A percentile compares a stretch with the other conserved stretches of the same genome.
These are phyloP conservation scores for Mortierella sp. DNA, from an alignment of 371 early-diverging fungal species.

Conservation along the genomic window DNA sequence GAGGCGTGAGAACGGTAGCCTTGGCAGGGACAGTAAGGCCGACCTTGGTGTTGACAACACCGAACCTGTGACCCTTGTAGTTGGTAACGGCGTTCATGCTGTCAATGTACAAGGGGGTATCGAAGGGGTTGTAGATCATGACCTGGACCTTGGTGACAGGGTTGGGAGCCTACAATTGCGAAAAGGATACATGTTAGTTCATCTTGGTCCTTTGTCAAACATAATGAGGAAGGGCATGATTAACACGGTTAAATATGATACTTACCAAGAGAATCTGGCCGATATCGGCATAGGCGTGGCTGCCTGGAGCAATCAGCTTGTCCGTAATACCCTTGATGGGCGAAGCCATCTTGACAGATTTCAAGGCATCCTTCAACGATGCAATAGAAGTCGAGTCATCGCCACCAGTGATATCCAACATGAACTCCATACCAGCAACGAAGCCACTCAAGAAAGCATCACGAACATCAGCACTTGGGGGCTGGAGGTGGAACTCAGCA, in stretches of 20 bases:
- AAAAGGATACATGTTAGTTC: background rate
- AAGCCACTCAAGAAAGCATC: slow-evolving; percentile 44
- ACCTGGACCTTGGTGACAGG: slow-evolving; percentile 54
- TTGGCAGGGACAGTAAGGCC: slow-evolving; percentile 41
- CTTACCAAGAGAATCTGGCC: slow-evolving; percentile 26
- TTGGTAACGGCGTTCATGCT: slow-evolving; percentile 36
- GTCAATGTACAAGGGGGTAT: slow-evolving; percentile 55
- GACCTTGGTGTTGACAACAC: slow-evolving; percentile 30
- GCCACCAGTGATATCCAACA: slow-evolving; percentile 57
- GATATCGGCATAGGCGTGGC: slow-evolving; percentile 29
- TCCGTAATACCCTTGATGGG: slow-evolving; percentile 57
- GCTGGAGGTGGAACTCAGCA: slow-evolving; percentile 53
- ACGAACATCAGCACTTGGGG: slow-evolving; percentile 20
- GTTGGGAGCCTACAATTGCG: background rate
- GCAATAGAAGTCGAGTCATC: slow-evolving; percentile 53
- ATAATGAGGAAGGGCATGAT: background rate
- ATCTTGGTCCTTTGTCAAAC: background rate
- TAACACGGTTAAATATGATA: background rate
- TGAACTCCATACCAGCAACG: slow-evolving; percentile 52
- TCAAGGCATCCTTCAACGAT: slow-evolving; percentile 60
- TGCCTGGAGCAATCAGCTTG: slow-evolving; percentile 52
- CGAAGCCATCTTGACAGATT: slow-evolving; percentile 58
- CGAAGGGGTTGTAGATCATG: slow-evolving; percentile 61
- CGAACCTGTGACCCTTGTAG: slow-evolving; percentile 32
- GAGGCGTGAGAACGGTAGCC: slow-evolving; percentile 21